Conservation (phyloP, 73 alveolate genomes). For the Paramecium caudatum region DNA sequence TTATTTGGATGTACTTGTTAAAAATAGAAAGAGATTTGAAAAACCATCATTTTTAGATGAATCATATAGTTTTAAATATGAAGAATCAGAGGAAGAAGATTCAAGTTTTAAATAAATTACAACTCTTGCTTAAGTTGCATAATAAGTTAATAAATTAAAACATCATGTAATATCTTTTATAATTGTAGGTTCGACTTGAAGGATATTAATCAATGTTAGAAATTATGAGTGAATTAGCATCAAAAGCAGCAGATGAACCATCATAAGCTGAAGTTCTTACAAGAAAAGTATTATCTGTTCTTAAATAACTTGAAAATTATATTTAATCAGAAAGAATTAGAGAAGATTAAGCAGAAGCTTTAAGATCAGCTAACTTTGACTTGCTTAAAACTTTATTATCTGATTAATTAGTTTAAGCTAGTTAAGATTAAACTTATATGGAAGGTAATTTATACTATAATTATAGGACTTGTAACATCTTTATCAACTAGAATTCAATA, state of each 20-base stretch:
- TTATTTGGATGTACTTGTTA: constrained; percentile 43
- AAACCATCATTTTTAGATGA: constrained; percentile 60
- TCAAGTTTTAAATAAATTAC: not conserved
- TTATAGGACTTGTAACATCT: constrained; percentile 14
- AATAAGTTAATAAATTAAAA: constrained; percentile 47
- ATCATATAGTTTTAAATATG: constrained; percentile 28
- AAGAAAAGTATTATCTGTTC: constrained; percentile 38
- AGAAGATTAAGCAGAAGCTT: constrained; percentile 64
- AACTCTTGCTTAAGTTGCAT: constrained; percentile 30
- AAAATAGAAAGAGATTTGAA: constrained; percentile 64
- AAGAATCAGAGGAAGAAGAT: constrained; percentile 48
- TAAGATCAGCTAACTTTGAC: not conserved
- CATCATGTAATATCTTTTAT: not conserved
- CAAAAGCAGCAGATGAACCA: constrained; percentile 54
- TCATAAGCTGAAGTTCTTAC: constrained; percentile 53
- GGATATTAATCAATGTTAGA: constrained; percentile 45
- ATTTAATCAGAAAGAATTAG: constrained; percentile 67
- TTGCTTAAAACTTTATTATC: constrained; percentile 11
- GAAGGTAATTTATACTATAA: constrained; percentile 18
- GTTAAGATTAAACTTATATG: constrained; percentile 42
- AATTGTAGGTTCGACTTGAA: constrained; percentile 7
- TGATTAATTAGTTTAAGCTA: constrained; percentile 51
- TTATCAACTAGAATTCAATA: constrained; percentile 23
- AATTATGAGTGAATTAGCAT: constrained; percentile 61
- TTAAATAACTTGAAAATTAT: constrained; percentile 55